Evolutionary conservation across 805 yeast species (phyloP).

Genomic region (Candida ascalaphidarum): DNA sequence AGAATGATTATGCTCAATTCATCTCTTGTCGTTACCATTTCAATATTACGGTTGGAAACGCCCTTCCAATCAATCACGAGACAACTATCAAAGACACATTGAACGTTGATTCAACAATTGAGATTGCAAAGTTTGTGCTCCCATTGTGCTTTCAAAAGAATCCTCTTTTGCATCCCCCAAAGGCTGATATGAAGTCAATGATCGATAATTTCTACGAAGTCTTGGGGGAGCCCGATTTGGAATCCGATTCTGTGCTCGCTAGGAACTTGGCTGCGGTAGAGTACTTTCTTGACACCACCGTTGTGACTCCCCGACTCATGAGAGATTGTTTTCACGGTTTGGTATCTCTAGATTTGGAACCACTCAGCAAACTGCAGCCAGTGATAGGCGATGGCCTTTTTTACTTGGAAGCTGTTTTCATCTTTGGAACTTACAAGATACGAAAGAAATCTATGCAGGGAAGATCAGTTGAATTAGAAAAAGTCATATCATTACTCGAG

Average conservation of each 20-base stretch:
- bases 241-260: constrained; percentile 25
- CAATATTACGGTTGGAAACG: constrained; percentile 47
- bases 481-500: constrained; percentile 56
- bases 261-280: constrained; percentile 40
- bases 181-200: constrained; percentile 63
- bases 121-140: constrained; percentile 42
- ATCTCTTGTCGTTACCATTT: constrained; percentile 74
- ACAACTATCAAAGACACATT: constrained; percentile 20
- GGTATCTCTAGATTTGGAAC: constrained; percentile 16
- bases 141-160: constrained; percentile 49
- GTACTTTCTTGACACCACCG: constrained; percentile 36
- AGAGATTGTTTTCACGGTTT: constrained; percentile 47
- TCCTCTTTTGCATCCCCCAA: constrained; percentile 50
- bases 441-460: constrained; percentile 76
- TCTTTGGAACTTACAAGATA: constrained; percentile 57
- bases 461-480: constrained; percentile 71
- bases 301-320: constrained; percentile 36
- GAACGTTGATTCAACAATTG: constrained; percentile 19
- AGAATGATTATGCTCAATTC: constrained; percentile 67
- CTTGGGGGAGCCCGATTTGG: constrained; percentile 55
- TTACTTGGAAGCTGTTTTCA: constrained; percentile 58
- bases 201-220: constrained; percentile 67
- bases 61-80: constrained; percentile 60
- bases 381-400: constrained; percentile 50
- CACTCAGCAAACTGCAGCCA: constrained; percentile 15